Evolutionary conservation across 2,329 filamentous ascomycete species (phyloP), one percentile per base, ranked within the genome.

Genomic region (Blastomyces percursus): DNA sequence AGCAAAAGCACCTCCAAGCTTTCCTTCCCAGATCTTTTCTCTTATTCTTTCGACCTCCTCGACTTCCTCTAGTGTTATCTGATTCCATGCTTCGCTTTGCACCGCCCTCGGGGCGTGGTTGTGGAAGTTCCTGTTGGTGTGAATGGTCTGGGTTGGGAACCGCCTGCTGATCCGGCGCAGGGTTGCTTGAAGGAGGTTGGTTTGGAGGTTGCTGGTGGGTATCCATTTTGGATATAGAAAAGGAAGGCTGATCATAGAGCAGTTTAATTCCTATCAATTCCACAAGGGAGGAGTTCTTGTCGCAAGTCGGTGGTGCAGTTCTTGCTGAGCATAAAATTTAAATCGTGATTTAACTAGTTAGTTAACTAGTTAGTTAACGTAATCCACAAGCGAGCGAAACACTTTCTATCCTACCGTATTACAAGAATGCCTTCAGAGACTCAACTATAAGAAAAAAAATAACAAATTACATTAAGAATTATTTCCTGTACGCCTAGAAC

Each of bases 1-100:
- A 48, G 19, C 27, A 50, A 56, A 67, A 35, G 21, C 79, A 88
- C 86, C 81, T 81, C 76, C 84, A 86, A 72, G 86, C 85, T 65
- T 78, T 79, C 74, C 86, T 78, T 69, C 86, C 86, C 83, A 87
- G 77, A 82, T 87, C 83, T 74, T 80, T 80, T 72, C 83, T 86
- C 82, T 84, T 85, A 81, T 79, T 77, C 72, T 75, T 72, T 68
- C 72, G 71, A 72, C 72, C 71, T 69, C 70, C 66, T 67, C 69
- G 65, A 64, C 65, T 68, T 69, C 68, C 66, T 71, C 68, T 63
- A 67, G 67, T 68, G 64, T 67, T 71, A 71, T 73, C 69, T 69
- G 71, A 70, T 68, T 72, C 71, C 74, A 73, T 73, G 16, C 60
- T 35, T 51, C 55, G 40, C 24, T 58, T 24, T 27, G 32, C 16